Evolutionary conservation across 2,329 filamentous ascomycete genomes (phyloP).

Genomic region (Fusarium redolens): DNA sequence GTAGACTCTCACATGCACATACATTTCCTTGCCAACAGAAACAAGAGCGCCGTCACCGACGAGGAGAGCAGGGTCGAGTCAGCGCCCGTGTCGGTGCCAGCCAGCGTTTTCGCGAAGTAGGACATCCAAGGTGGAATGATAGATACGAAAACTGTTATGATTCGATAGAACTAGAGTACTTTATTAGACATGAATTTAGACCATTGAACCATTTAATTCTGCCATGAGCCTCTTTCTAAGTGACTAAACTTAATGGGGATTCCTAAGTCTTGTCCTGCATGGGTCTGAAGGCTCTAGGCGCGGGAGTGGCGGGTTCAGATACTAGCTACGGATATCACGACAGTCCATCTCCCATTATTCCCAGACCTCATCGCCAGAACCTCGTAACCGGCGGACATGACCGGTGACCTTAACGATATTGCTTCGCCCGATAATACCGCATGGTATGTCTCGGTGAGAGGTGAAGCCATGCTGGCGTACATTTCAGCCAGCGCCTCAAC

Average conservation of each 20-base stretch:
- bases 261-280: background rate
- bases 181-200: background rate
- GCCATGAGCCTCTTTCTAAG: fast-evolving
- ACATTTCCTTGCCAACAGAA: constrained; percentile 8
- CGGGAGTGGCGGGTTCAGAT: background rate
- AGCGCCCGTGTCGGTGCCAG: constrained; percentile 6
- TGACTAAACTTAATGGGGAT: background rate
- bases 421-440: background rate
- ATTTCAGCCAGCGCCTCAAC: background rate
- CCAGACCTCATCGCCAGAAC: background rate
- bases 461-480: fast-evolving
- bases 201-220: fast-evolving
- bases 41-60: constrained; percentile 13
- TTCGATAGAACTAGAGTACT: background rate
- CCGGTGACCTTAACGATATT: background rate
- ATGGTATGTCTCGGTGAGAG: background rate
- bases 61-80: constrained; percentile 35
- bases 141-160: fast-evolving
- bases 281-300: background rate
- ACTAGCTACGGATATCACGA: background rate
- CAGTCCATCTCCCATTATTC: background rate
- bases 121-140: background rate
- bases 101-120: background rate
- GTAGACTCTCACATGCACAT: constrained; percentile 15
- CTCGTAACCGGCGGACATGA: background rate